Base-by-base conservation (phyloP, 305 asterid genomes). In the Andrographis paniculata region DNA sequence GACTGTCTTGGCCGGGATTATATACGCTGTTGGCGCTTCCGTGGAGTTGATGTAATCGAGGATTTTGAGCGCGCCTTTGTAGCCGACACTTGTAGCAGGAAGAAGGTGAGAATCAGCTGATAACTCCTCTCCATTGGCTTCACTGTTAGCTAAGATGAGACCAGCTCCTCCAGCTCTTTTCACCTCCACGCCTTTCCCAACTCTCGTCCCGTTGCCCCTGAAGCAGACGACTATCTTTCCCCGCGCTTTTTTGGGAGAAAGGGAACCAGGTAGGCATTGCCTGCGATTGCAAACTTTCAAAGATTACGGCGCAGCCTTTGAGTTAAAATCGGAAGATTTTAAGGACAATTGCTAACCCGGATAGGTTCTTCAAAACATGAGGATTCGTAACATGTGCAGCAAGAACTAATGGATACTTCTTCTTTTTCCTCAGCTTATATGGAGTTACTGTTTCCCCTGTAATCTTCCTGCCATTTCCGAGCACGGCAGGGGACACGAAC, bases 111-210 rank as follows among this genome's bases (percentile, higher is more conserved):
- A 54, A 63, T 85, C 98, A 2, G 65, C 75, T 16, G 66, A 50
- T 55, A 85, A 28, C 14, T 72, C 87, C n/a, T 70, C 73, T 17
- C 94, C 98, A 36, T 69, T 63, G 21, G 69, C 68, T 67, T 73
- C 48, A 51, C 68, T 64, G 41, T 89, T 86, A 16, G 79, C 96
- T 35, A 86, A 65, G 20, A 89, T 72, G 70, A 48, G 69, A 11
- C 96, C 98, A 35, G 71, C 53, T 3, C 96, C 98, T 62, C 95
- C 96, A 0, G 84, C 96, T 53, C 95, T 78, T 68, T 78, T 76
- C 33, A 86, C 98, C 68, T 89, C 98, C 59, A 54, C 48, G 11
- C 94, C 98, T 40, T 82, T 89, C 9, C 84, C 87, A 13, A 82
- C 72, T 51, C 96, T 80, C 5, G 84, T 66, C 12, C 96, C 98